These are phyloP conservation scores for Cladobotryum protrusum DNA, from an alignment of 2,329 filamentous ascomycete species.

Conservation along the genomic window DNA sequence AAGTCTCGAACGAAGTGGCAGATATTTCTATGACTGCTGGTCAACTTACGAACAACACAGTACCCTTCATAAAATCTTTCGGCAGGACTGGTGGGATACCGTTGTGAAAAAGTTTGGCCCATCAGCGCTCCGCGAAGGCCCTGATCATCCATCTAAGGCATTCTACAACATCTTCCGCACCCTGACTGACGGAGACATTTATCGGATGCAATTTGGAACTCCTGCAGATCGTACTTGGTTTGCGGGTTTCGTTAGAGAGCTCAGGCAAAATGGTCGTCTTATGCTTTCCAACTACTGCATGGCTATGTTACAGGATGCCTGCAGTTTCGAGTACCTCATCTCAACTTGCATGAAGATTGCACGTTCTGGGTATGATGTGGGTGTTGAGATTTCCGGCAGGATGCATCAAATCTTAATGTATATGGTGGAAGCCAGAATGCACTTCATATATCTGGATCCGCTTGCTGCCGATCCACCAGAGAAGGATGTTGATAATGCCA, in stretches of 20 bases:
- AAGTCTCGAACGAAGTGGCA: too few relatives aligned
- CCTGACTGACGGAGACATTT: too few relatives aligned
- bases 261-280: not conserved
- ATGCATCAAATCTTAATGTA: not conserved
- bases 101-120: slow-evolving; percentile 20
- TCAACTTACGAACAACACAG: slow-evolving; percentile 13
- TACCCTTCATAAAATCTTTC: slow-evolving; percentile 17
- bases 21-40: not conserved
- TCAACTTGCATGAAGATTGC: slow-evolving; percentile 9
- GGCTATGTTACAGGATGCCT: slow-evolving; percentile 15
- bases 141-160: slow-evolving; percentile 16
- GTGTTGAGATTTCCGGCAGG: not conserved
- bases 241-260: not conserved
- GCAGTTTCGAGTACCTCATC: slow-evolving; percentile 14
- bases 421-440: not conserved
- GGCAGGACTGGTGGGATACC: slow-evolving; percentile 21
- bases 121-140: slow-evolving; percentile 15
- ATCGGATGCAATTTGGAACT: too few relatives aligned
- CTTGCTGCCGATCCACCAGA: not conserved
- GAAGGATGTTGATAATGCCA: not conserved
- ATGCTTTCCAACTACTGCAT: slow-evolving; percentile 15
- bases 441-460: not conserved
- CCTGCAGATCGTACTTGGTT: slow-evolving; percentile 2
- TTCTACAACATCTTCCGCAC: not conserved
- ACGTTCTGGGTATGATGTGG: slow-evolving; percentile 2